These are phyloP conservation scores for Voacanga thouarsii DNA, from an alignment of 257 asterid species.

Conservation along the genomic window DNA sequence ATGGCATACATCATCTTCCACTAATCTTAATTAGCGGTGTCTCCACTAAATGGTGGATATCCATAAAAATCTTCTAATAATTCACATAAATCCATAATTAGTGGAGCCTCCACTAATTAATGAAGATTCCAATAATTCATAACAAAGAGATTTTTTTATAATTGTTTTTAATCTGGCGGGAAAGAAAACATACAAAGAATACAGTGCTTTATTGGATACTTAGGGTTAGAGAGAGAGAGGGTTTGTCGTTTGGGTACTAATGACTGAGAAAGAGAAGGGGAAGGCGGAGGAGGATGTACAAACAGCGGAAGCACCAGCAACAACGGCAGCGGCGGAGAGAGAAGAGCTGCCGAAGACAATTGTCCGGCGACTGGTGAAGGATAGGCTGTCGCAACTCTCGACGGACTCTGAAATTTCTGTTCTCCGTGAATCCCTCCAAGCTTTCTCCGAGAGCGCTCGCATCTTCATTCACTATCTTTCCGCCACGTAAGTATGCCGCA, in stretches of 20 bases:
- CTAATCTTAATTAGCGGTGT: no score
- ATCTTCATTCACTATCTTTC: slow-evolving; percentile 87
- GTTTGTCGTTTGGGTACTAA: background rate
- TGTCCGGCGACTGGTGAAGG: slow-evolving; percentile 88
- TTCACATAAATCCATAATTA: no score
- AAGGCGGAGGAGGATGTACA: slow-evolving; percentile 11
- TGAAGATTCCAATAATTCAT: no score
- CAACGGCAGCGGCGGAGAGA: slow-evolving; percentile 41
- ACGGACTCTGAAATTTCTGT: slow-evolving; percentile 56
- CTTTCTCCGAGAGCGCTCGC: slow-evolving; percentile 83
- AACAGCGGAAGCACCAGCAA: slow-evolving; percentile 29
- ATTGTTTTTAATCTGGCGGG: slow-evolving; percentile 12
- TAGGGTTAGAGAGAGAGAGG: background rate
- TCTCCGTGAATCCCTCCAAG: slow-evolving; percentile 70
- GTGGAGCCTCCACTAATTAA: no score
- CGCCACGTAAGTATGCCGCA: slow-evolving; percentile 50
- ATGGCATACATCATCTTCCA: no score
- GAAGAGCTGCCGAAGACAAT: slow-evolving; percentile 90
- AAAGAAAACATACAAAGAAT: background rate
- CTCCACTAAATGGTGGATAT: no score
- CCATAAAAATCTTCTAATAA: no score
- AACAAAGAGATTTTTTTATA: no score
- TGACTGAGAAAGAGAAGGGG: slow-evolving; percentile 14
- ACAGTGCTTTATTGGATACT: background rate
- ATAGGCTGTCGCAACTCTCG: slow-evolving; percentile 78